A percentile compares a stretch with the other conserved stretches of the same genome.
These are phyloP conservation scores for Annulohypoxylon truncatum DNA, from an alignment of 2,329 filamentous ascomycete genomes.

Conservation along the genomic window DNA sequence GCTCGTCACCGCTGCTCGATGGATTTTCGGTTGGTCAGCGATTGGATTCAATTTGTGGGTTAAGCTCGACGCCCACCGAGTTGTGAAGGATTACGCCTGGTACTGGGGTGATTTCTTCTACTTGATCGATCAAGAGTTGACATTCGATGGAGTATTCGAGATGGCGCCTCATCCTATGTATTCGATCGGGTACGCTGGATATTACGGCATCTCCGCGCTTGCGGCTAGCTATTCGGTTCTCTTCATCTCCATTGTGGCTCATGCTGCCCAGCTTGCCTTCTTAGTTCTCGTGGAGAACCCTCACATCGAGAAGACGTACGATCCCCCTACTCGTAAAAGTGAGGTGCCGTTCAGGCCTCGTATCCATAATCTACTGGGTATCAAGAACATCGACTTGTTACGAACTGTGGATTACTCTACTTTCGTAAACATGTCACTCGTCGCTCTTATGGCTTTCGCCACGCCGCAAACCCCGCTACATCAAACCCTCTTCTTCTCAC, in stretches of 20 bases:
- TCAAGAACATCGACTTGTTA: constrained; percentile 87
- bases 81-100: constrained; percentile 99
- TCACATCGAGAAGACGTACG: constrained; percentile 98
- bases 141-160: constrained; percentile 98
- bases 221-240: constrained; percentile 97
- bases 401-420: constrained; percentile 86
- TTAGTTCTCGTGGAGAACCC: constrained; percentile 93
- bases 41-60: constrained; percentile 98
- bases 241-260: constrained; percentile 94
- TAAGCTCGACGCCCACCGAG: constrained; percentile 95
- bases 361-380: constrained; percentile 85
- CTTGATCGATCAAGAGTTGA: constrained; percentile 96
- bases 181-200: constrained; percentile 96
- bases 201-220: constrained; percentile 98
- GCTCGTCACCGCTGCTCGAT: constrained; percentile 77
- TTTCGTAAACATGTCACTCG: constrained; percentile 79
- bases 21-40: constrained; percentile 80
- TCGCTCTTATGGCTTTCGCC: constrained; percentile 76
- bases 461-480: constrained; percentile 82
- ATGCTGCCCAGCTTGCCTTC: constrained; percentile 94
- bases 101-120: constrained; percentile 99
- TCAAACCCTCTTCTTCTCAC: constrained; percentile 82
- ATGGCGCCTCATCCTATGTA: constrained; percentile 99
- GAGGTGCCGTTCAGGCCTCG: constrained; percentile 57
- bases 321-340: constrained; percentile 79